Conservation (phyloP, 768 basidiomycete species). For the Boletus eberwhitei region DNA sequence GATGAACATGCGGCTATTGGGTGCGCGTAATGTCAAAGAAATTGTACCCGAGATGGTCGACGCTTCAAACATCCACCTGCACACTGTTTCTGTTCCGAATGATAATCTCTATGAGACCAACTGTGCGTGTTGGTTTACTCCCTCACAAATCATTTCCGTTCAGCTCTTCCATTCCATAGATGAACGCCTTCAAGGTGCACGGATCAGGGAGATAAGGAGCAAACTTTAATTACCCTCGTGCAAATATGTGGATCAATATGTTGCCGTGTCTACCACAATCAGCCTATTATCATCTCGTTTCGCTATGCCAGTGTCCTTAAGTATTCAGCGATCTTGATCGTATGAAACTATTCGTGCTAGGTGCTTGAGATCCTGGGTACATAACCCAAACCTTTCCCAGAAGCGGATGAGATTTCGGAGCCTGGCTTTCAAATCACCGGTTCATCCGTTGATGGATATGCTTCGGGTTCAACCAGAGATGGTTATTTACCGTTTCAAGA, state of each 20-base stretch:
- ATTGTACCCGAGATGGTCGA: conserved; percentile 91
- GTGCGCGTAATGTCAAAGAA: conserved; percentile 76
- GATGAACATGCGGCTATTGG: conserved; percentile 94
- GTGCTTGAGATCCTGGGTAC: neutral
- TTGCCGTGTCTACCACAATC: neutral
- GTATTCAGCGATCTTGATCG: neutral
- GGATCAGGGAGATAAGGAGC: conserved; percentile 37
- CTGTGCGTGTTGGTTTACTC: conserved; percentile 53
- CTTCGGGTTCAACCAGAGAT: neutral
- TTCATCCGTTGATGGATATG: neutral
- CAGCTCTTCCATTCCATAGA: conserved; percentile 30
- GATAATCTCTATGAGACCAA: conserved; percentile 78
- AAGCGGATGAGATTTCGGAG: neutral
- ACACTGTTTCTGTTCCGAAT: conserved; percentile 63
- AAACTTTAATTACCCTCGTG: conserved; percentile 33
- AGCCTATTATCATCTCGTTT: conserved; percentile 1
- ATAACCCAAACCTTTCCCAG: neutral
- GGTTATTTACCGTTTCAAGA: neutral
- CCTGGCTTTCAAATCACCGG: neutral
- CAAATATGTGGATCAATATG: neutral
- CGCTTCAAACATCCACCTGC: conserved; percentile 61
- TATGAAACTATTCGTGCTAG: neutral
- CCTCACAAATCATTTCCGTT: neutral
- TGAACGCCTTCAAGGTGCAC: conserved; percentile 42
- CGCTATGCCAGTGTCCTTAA: neutral